Base-by-base conservation (phyloP, 2,329 filamentous ascomycete genomes). In the Colletotrichum sp. region DNA sequence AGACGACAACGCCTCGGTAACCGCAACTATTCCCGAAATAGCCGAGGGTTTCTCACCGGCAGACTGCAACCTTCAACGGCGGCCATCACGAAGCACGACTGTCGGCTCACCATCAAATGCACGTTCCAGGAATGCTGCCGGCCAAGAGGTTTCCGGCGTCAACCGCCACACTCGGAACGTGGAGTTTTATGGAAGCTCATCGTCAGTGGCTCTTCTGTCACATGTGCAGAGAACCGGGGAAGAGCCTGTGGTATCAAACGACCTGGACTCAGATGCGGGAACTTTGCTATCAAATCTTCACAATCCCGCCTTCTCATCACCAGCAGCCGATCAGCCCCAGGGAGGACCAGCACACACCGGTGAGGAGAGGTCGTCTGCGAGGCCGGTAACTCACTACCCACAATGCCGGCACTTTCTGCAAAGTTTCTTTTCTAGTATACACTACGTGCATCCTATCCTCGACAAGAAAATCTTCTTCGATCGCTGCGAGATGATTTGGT, bases 131-230 rank as follows among this genome's bases (percentile, higher is more conserved):
- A 83, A 82, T 10, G 80, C 79, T 74, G 24, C 82, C 77, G 65
- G 82, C 16, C 79, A 86, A 26, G 86, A 88, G 68, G 82, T 88
- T 55, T 84, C 83, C 6, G 86, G 86, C 32, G 80, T 88, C 48
- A 88, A 88, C 72, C 82, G 82, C 13, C 86, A 88, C 60, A 89
- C 87, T 1, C 84, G 84, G 32, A 85, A 84, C 69, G 84, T 87
- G 36, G 87, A 89, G 76, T 89, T 87, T 48, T 87, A 89, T 74
- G 87, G 87, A 6, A 87, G 84, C 74, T 86, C 87, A 2, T 89
- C 87, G 1, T 89, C 87, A 1, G 84, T 87, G 2, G 86, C 87
- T 6, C 82, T 87, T 4, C 81, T 88, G 12, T 86, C 84, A 3
- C 84, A 86, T 67, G 79, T 89, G 6, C 82, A 86, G 71, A 79